Percentiles rank a stretch among this genome's conserved stretches.
phyloP scores from a whole-genome alignment of 2,329 filamentous ascomycete species.

The Stenocarpella maydis region DNA sequence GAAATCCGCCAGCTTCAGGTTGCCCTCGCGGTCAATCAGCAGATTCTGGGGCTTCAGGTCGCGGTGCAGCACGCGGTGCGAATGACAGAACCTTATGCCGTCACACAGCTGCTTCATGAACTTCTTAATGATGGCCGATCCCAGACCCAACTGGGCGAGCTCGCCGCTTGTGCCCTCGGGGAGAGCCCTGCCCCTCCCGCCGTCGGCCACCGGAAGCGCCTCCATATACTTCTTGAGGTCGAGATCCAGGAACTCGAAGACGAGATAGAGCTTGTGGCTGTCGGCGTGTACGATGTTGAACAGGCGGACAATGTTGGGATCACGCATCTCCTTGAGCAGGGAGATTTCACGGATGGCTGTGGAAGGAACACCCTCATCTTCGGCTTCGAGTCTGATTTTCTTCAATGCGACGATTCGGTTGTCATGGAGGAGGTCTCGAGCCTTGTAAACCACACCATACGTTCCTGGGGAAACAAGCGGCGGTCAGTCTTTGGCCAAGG shows the following conservation, averaged over 20 bases:
- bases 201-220: constrained; percentile 79
- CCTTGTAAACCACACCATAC: constrained; percentile 93
- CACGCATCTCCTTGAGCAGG: constrained; percentile 89
- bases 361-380: constrained; percentile 89
- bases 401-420: constrained; percentile 88
- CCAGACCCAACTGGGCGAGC: constrained; percentile 73
- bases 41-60: constrained; percentile 89
- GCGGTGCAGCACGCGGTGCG: constrained; percentile 82
- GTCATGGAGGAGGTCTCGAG: constrained; percentile 78
- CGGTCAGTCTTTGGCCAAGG: not conserved
- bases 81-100: constrained; percentile 85
- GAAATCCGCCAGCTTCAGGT: constrained; percentile 87
- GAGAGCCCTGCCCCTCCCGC: constrained; percentile 81
- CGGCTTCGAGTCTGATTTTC: constrained; percentile 90
- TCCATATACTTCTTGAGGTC: constrained; percentile 97
- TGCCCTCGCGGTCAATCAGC: constrained; percentile 84
- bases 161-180: constrained; percentile 75
- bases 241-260: constrained; percentile 86
- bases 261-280: constrained; percentile 90
- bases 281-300: constrained; percentile 92
- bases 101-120: constrained; percentile 88
- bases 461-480: constrained; percentile 67
- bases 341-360: constrained; percentile 93
- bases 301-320: constrained; percentile 85
- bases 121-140: constrained; percentile 84